Evolutionary conservation across 1,284 basidiomycete species (phyloP).

Genomic region (Tranzscheliella williamsii): DNA sequence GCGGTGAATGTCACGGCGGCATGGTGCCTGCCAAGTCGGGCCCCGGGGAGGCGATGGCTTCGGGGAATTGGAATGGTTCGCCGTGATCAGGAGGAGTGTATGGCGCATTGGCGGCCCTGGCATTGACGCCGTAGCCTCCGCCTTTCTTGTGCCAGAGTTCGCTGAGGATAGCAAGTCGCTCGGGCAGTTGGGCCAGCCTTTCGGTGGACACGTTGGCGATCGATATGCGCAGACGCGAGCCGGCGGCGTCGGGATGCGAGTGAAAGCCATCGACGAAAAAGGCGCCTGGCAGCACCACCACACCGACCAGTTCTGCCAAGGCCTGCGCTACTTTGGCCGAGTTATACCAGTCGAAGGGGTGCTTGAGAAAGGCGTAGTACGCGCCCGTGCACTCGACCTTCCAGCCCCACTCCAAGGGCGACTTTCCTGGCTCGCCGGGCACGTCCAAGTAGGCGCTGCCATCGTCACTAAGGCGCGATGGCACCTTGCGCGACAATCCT

Average conservation of each 20-base stretch:
- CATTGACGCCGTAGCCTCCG: too few relatives aligned
- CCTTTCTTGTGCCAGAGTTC: constrained; percentile 37
- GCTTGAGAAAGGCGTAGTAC: constrained; percentile 59
- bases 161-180: constrained; percentile 32
- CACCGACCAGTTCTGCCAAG: constrained; percentile 42
- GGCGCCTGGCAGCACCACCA: constrained; percentile 40
- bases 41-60: too few relatives aligned
- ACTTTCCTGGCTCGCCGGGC: constrained; percentile 3
- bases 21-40: too few relatives aligned
- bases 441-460: constrained; percentile 6
- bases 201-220: constrained; percentile 35
- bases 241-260: constrained; percentile 1
- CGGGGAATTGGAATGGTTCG: too few relatives aligned
- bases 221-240: constrained; percentile 24
- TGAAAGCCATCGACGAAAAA: constrained; percentile 15
- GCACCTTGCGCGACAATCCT: constrained; percentile 57
- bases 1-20: too few relatives aligned
- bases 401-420: constrained; percentile 52
- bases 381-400: constrained; percentile 52
- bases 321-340: constrained; percentile 40
- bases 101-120: too few relatives aligned
- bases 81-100: too few relatives aligned
- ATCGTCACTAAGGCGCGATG: constrained; percentile 13
- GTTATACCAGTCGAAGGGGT: constrained; percentile 29
- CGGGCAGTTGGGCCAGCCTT: constrained; percentile 15